Percentiles rank a stretch among this genome's conserved stretches.
These are phyloP conservation scores for Microbotryum silenes-acaulis DNA, from an alignment of 1,284 basidiomycete genomes.

Conservation along the genomic window DNA sequence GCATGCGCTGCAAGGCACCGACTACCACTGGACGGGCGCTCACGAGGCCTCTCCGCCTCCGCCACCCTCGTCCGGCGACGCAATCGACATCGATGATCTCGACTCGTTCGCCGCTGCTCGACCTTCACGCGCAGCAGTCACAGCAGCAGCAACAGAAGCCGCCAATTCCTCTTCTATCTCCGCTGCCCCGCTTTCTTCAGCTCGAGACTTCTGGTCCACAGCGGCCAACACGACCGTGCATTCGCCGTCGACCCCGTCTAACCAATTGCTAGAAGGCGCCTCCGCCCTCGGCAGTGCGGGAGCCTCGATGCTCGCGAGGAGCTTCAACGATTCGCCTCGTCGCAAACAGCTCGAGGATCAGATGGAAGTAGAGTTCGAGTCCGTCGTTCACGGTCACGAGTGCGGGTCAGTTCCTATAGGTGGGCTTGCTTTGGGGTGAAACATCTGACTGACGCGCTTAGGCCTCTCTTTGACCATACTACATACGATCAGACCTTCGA, in stretches of 20 bases:
- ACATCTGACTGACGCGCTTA: neutral
- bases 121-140: neutral
- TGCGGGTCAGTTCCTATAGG: slow-evolving; percentile 19
- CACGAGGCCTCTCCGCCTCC: neutral
- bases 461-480: neutral
- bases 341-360: neutral
- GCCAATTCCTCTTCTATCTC: neutral
- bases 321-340: neutral
- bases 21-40: neutral
- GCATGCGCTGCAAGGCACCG: no score
- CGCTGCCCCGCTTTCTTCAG: slow-evolving; percentile 1
- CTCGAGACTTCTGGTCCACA: slow-evolving; percentile 20
- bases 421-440: neutral
- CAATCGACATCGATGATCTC: neutral
- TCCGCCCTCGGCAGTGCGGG: neutral
- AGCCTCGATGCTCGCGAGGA: neutral
- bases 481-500: neutral
- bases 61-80: neutral
- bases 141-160: neutral
- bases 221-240: neutral
- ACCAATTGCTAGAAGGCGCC: neutral
- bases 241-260: neutral
- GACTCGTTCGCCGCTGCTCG: no score
- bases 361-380: slow-evolving; percentile 21
- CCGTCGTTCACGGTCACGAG: slow-evolving; percentile 17